Evolutionary conservation across 1,284 basidiomycete genomes (phyloP), one percentile per base, ranked within the genome.

Genomic region (Cutaneotrichosporon dermatis): DNA sequence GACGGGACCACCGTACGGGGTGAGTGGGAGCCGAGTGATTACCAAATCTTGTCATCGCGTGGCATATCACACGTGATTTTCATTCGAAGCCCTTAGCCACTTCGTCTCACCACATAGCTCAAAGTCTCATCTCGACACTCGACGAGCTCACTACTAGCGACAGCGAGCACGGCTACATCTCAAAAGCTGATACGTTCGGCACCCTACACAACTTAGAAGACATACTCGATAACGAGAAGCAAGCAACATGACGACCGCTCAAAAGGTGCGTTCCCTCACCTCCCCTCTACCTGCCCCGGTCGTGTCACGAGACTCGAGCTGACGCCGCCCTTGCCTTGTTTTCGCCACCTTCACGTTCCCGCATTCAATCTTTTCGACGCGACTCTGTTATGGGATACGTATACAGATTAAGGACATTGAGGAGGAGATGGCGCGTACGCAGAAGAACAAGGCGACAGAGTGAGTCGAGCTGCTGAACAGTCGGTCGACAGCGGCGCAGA

Each of bases 381-480:
- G 25, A 25, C 25, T 25, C 25, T 25, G 25, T 25, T 25, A 25
- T 40, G 39, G 39, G 39, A 40, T 13, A 10, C 44, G 13, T 46
- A 10, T 37, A 4, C 45, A 76, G 74, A 79, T 79, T 62, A 78
- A 77, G 63, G 76, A 76, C 55, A 72, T 79, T 57, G 76, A 79
- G 70, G 77, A 79, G 61, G 77, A 79, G 73, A 79, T 79, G 77
- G 63, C 76, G 52, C 77, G 73, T 71, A 79, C 77, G 54, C 77
- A 97, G 84, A 96, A 95, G 82, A 98, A 99, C 81, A 99, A 99
- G 86, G 82, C 78, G 43, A 80, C 80, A 11, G 78, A 79, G 70
- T 78, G 63, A 64, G 75, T 68, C 25, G 25, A 25, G 25, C 25
- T 25, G 25, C 25, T 25, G 25, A n/a, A n/a, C 25, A 25, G 25